Conservation (phyloP, 2,329 filamentous ascomycete genomes). For the Trichoderma cornu-damae region DNA sequence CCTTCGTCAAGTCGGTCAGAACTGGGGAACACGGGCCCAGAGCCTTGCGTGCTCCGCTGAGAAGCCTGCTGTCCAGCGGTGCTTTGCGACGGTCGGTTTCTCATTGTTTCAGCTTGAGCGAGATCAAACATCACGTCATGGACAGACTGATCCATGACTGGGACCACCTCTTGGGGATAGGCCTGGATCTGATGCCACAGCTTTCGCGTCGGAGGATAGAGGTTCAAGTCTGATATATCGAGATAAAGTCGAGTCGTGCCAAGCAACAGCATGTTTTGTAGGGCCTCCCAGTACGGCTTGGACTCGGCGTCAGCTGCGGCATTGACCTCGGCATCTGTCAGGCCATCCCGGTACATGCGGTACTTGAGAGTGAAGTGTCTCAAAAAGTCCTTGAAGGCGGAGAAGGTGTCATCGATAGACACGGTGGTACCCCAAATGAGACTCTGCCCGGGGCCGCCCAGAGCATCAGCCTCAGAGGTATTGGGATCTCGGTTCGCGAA, state of each 20-base stretch:
- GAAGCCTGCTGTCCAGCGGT: constrained; percentile 45
- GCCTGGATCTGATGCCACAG: constrained; percentile 92
- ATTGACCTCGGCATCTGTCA: constrained; percentile 68
- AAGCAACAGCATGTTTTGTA: constrained; percentile 86
- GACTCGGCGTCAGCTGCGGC: constrained; percentile 66
- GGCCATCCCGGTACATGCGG: constrained; percentile 84
- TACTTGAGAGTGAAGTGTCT: constrained; percentile 91
- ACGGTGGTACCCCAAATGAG: constrained; percentile 98
- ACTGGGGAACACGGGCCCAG: constrained; percentile 70
- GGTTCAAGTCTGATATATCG: constrained; percentile 81
- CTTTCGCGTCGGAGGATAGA: constrained; percentile 88
- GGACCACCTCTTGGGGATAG: constrained; percentile 94
- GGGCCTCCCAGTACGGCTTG: constrained; percentile 76
- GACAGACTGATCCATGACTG: constrained; percentile 89
- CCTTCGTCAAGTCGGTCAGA: constrained; percentile 61
- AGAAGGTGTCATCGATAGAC: constrained; percentile 83
- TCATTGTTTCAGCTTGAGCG: constrained; percentile 71
- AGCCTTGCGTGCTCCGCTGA: constrained; percentile 54
- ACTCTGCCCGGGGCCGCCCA: constrained; percentile 75
- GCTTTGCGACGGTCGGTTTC: constrained; percentile 58
- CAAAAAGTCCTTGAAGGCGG: constrained; percentile 85
- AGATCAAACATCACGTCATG: constrained; percentile 92
- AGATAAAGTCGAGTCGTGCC: constrained; percentile 81
- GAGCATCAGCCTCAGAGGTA: constrained; percentile 84
- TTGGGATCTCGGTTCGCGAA: constrained; percentile 66